These are phyloP conservation scores for Dothideomycetes sp. DNA, from an alignment of 2,329 filamentous ascomycete species.

Conservation along the genomic window DNA sequence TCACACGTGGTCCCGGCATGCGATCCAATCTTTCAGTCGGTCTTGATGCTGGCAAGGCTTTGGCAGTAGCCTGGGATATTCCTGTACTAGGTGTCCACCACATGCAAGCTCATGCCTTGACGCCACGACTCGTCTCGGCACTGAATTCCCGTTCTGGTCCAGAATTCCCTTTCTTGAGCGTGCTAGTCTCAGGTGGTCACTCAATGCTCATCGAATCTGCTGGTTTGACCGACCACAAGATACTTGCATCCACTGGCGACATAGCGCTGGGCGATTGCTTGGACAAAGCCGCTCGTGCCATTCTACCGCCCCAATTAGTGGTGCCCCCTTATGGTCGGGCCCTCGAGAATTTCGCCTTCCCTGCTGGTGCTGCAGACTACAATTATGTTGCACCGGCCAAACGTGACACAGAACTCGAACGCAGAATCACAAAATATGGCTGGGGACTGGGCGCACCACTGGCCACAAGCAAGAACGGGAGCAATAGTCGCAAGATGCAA, in stretches of 20 bases:
- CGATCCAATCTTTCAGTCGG: slow-evolving; percentile 66
- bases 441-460: slow-evolving; percentile 67
- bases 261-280: slow-evolving; percentile 83
- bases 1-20: slow-evolving; percentile 89
- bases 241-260: slow-evolving; percentile 66
- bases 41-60: slow-evolving; percentile 74
- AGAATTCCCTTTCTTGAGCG: slow-evolving; percentile 72
- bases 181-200: slow-evolving; percentile 88
- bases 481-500: slow-evolving; percentile 39
- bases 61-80: slow-evolving; percentile 72
- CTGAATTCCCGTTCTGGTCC: slow-evolving; percentile 36
- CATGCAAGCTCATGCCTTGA: slow-evolving; percentile 94
- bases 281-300: slow-evolving; percentile 72
- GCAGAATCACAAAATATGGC: slow-evolving; percentile 41
- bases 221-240: slow-evolving; percentile 57
- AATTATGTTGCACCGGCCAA: slow-evolving; percentile 52
- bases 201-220: slow-evolving; percentile 73
- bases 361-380: slow-evolving; percentile 34
- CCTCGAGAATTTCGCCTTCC: slow-evolving; percentile 73
- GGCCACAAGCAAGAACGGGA: slow-evolving; percentile 38
- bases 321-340: slow-evolving; percentile 70
- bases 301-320: slow-evolving; percentile 57
- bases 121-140: slow-evolving; percentile 65
- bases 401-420: slow-evolving; percentile 50
- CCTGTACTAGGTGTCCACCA: slow-evolving; percentile 85